Percentiles rank a stretch among this genome's conserved stretches.
phyloP scores from a whole-genome alignment of 176 grass and related monocot species.

The Microstegium vimineum region DNA sequence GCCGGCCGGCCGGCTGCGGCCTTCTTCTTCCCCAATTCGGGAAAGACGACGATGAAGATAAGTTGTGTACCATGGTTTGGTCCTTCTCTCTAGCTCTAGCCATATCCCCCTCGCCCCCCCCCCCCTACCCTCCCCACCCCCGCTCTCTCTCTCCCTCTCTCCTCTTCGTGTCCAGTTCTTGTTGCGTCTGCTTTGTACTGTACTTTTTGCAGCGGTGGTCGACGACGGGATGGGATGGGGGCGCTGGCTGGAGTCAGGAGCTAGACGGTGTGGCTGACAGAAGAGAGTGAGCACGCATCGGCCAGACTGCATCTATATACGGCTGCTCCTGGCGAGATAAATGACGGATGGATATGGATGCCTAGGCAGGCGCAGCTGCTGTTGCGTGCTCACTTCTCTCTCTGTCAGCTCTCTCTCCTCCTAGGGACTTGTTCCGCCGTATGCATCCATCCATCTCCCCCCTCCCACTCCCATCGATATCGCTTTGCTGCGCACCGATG shows the following conservation, averaged over 20 bases:
- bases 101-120: too few species aligned
- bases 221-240: slow-evolving; percentile 8
- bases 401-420: slow-evolving; percentile 45
- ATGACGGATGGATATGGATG: not conserved
- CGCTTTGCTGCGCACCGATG: not conserved
- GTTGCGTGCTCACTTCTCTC: slow-evolving; percentile 68
- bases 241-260: not conserved
- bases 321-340: not conserved
- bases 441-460: not conserved
- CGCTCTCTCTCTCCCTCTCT: not conserved
- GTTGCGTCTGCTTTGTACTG: not conserved
- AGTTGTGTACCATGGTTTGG: not conserved
- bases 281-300: slow-evolving; percentile 74
- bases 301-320: slow-evolving; percentile 37
- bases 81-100: not conserved
- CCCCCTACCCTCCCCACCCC: too few species aligned
- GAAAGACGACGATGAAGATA: slow-evolving; percentile 5
- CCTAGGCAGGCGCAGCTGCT: slow-evolving; percentile 41
- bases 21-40: not conserved
- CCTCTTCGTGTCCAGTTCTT: slow-evolving; percentile 15
- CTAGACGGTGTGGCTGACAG: slow-evolving; percentile 49
- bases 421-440: slow-evolving; percentile 39
- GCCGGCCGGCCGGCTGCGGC: not conserved
- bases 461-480: not conserved
- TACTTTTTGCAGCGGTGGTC: not conserved